Evolutionary conservation across 2,329 filamentous ascomycete genomes (phyloP), one percentile per base, ranked within the genome.

Genomic region (Moelleriella libera): DNA sequence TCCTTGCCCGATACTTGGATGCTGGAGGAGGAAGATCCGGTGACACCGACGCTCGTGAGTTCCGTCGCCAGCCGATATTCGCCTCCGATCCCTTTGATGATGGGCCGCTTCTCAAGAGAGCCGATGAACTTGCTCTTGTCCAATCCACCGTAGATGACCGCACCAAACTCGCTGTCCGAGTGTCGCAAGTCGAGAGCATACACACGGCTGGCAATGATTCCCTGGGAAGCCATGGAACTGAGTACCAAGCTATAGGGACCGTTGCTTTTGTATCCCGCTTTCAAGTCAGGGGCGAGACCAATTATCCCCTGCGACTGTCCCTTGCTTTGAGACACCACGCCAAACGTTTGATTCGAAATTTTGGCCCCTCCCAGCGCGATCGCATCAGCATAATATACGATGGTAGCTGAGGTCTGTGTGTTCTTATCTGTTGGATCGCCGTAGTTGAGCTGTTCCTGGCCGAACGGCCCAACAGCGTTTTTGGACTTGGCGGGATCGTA

Each of bases 231-330:
- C 57, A 77, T 65, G 28, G 63, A 70, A 53, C 72, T 72, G 43
- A 76, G 61, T 21, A 83, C 65, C 29, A 76, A 68, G 2, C 71
- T 72, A 49, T 83, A 82, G 2, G 65, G 64, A 41, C 56, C 47
- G 3, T 56, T 34, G 41, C 54, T 51, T 10, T 55, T 56, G 59
- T 70, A 60, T 45, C 76, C 60, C 55, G 64, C 52, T 5, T 58
- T 49, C 40, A 64, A 55, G 46, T 68, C 63, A 1, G 69, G 70
- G 0, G 66, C 71, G 3, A 76, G 64, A 7, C 74, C 74, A 41
- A 76, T 58, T 48, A 77, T 75, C 29, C 73, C 72, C 50, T 71
- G 66, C 14, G 70, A 65, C 51, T 74, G 69, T n/a, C 67, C 62
- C n/a, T 67, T 55, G 12, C 70, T 73, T 21, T 60, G 50, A 6